phyloP scores from a whole-genome alignment of 129 eudicot genomes.

The Flaveria ramosissima region DNA sequence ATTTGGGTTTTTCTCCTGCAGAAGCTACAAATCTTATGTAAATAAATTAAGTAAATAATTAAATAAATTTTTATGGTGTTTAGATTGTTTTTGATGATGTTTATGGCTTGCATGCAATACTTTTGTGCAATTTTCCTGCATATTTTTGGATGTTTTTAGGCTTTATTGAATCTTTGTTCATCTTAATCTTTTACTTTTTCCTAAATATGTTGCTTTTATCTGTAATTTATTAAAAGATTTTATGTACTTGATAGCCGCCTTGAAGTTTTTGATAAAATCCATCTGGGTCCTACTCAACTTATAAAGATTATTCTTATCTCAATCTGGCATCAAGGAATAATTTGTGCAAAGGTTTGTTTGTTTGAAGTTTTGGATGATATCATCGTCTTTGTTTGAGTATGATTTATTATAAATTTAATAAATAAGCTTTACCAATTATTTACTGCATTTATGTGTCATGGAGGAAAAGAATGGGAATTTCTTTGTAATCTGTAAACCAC shows the following conservation, averaged over 20 bases:
- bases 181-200: conserved; percentile 18
- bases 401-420: conserved; percentile 4
- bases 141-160: conserved; percentile 15
- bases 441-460: not conserved
- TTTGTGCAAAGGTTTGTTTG: conserved; percentile 24
- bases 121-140: conserved; percentile 22
- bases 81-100: conserved; percentile 24
- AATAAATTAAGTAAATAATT: not conserved
- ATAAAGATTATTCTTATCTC: conserved; percentile 24
- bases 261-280: conserved; percentile 25
- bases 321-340: conserved; percentile 32
- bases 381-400: conserved; percentile 26
- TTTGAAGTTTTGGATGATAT: conserved; percentile 16
- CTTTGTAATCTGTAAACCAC: not conserved
- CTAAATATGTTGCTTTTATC: conserved; percentile 17
- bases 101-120: conserved; percentile 37
- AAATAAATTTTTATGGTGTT: not conserved
- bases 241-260: conserved; percentile 14
- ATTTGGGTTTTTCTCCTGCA: not conserved
- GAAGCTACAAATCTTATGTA: not conserved
- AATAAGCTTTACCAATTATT: not conserved
- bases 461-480: not conserved
- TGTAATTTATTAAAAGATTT: not conserved
- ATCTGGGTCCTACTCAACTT: conserved; percentile 33
- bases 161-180: conserved; percentile 25